Base-by-base conservation (phyloP, 2,329 filamentous ascomycete species). In the Penicillium sp. region DNA sequence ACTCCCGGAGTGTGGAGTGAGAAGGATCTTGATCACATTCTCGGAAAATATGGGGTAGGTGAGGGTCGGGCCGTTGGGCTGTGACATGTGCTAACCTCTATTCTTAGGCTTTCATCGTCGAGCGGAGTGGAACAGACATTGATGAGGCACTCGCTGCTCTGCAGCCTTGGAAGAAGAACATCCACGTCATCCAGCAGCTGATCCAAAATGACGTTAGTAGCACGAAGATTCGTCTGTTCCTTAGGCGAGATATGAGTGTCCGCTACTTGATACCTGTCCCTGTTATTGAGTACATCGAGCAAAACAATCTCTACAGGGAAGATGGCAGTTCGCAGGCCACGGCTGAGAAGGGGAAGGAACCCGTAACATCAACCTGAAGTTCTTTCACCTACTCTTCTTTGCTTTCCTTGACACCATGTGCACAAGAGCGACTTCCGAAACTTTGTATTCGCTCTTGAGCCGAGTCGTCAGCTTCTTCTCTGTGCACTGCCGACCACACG, bases 181-280 rank as follows among this genome's bases (percentile, higher is more conserved):
- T 97, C 64, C 89, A 92, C 72, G 90, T 96, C 58, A 94, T 97
- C 66, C 90, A 91, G 60, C 92, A 96, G 77, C 86, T 96, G 56
- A 93, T 96, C 53, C 88, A 91, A 67, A 94, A 94, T 76, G 91
- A 95, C 70, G 89, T 95, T 63, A 92, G 90, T 71, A 93, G 90
- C 65, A 89, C 87, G 62, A 89, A 96, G 80, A 93, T 97, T 64
- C 87, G 93, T 47, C 81, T 96, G 3, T 91, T 96, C 73, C 76
- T 93, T 38, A 87, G 90, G 71, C 85, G 90, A 71, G 88, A 92
- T 66, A 91, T 95, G 88, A 93, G 90, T 69, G 91, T 96, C 53
- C 87, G 91, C 66, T 94, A 93, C 72, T 73, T 87, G 30, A 89
- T 92, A 38, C 91, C 92, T 0, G 86, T 89, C 47, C 86, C 87